A percentile compares a stretch with the other conserved stretches of the same genome.
These are phyloP conservation scores for Bauhinia variegata DNA, from an alignment of 306 rosid genomes.

Conservation along the genomic window DNA sequence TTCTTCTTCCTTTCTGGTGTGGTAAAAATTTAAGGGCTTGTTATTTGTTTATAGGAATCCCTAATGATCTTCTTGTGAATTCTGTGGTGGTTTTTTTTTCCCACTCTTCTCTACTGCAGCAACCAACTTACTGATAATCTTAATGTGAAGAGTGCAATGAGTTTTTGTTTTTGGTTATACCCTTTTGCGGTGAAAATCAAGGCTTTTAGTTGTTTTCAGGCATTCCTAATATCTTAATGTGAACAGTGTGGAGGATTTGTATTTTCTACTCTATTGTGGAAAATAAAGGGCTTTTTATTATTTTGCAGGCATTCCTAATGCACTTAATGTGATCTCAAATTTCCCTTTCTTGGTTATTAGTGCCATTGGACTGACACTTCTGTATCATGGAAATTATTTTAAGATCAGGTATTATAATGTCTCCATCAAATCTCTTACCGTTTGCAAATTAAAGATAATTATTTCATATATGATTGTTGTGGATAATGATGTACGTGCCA, in stretches of 20 bases:
- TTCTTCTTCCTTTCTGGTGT: neutral
- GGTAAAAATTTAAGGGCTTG: neutral
- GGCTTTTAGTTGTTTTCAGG: too few relatives aligned
- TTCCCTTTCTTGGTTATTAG: constrained; percentile 82
- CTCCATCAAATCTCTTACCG: constrained; percentile 1
- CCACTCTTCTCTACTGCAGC: too few relatives aligned
- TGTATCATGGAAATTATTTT: constrained; percentile 64
- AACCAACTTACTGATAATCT: too few relatives aligned
- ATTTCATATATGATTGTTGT: constrained; percentile 19
- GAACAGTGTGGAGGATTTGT: neutral
- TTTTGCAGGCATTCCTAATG: constrained; percentile 77
- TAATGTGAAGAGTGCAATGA: neutral
- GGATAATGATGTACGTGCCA: neutral
- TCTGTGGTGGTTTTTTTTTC: neutral
- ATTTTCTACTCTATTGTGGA: neutral
- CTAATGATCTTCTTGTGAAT: too few relatives aligned
- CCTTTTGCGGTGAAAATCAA: neutral
- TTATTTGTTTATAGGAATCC: too few relatives aligned
- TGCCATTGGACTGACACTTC: constrained; percentile 67
- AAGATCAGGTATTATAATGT: constrained; percentile 61
- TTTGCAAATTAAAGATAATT: neutral
- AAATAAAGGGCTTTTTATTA: neutral
- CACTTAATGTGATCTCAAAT: constrained; percentile 83
- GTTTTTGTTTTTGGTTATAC: too few relatives aligned
- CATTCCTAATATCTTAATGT: too few relatives aligned